A percentile compares a stretch with the other conserved stretches of the same genome.
Evolutionary conservation across 352 stramenopile genomes (phyloP).

Genomic region (Globisporangium iwayamae): DNA sequence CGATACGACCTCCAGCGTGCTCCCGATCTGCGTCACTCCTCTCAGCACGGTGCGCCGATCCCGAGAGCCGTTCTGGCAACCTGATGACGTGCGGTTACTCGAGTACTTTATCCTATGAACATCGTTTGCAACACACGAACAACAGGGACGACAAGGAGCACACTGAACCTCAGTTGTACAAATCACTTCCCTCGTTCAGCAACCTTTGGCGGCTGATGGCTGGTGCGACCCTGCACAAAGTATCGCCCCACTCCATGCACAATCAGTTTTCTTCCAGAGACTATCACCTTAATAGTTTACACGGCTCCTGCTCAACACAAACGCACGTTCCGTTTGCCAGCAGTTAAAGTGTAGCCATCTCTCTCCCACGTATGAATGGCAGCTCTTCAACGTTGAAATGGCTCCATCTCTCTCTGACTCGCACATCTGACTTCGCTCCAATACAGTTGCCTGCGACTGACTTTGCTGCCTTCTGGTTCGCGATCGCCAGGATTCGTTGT

Average conservation of each 20-base stretch:
- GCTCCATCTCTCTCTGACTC: too few species aligned
- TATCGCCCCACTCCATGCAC: neutral
- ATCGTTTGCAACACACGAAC: neutral
- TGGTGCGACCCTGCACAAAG: neutral
- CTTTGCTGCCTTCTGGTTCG: too few species aligned
- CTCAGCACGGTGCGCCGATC: neutral
- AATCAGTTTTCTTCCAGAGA: neutral
- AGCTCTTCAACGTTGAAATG: too few species aligned
- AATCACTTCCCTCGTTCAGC: too few species aligned
- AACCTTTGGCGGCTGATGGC: too few species aligned
- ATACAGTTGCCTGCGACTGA: too few species aligned
- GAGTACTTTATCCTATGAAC: slow-evolving; percentile 72
- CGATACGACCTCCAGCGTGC: slow-evolving; percentile 9
- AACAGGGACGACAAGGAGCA: neutral
- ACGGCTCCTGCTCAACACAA: neutral
- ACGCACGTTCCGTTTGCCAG: neutral
- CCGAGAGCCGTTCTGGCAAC: slow-evolving; percentile 26
- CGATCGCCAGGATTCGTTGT: too few species aligned
- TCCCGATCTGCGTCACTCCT: slow-evolving; percentile 16
- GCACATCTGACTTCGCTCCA: too few species aligned
- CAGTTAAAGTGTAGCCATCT: neutral
- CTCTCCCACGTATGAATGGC: too few species aligned
- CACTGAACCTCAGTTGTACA: too few species aligned
- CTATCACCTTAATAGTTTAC: neutral
- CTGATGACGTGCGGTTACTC: slow-evolving; percentile 59